A percentile compares a stretch with the other conserved stretches of the same genome.
phyloP scores from a whole-genome alignment of 192 early-diverging fungal species.

The Lunasporangiospora selenospora region DNA sequence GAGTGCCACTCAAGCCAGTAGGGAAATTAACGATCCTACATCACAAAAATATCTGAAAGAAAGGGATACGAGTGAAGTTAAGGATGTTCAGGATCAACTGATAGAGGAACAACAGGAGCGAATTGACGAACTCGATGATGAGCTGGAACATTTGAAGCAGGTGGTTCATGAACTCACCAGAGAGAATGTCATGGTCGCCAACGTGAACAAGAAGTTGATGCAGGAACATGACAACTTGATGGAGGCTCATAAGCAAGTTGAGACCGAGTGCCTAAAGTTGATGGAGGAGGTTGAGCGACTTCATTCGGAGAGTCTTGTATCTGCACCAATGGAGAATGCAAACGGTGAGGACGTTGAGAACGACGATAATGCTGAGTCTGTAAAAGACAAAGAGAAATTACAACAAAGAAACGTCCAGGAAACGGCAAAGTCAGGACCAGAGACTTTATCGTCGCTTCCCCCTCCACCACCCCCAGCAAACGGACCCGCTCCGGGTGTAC shows the following conservation, averaged over 20 bases:
- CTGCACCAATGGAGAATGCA: neutral
- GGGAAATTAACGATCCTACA: too few relatives aligned
- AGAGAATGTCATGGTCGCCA: conserved; percentile 55
- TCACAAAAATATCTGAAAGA: too few relatives aligned
- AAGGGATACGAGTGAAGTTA: too few relatives aligned
- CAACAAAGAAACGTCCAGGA: too few relatives aligned
- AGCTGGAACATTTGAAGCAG: conserved; percentile 25
- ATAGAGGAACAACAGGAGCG: conserved; percentile 25
- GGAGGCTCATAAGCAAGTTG: conserved; percentile 69
- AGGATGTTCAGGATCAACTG: too few relatives aligned
- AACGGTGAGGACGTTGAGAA: conserved; percentile 2
- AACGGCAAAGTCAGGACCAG: too few relatives aligned
- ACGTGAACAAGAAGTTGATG: conserved; percentile 62
- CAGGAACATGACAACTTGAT: conserved; percentile 58
- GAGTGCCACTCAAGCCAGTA: neutral
- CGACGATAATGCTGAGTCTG: conserved; percentile 4
- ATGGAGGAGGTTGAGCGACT: conserved; percentile 79
- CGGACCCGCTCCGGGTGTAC: neutral
- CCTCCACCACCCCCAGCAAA: neutral
- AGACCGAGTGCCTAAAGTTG: conserved; percentile 74
- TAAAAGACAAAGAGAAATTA: too few relatives aligned
- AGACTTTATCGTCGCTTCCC: too few relatives aligned
- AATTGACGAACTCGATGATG: conserved; percentile 48
- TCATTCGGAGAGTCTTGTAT: conserved; percentile 57
- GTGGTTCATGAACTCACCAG: conserved; percentile 54